Percentiles rank a stretch among this genome's conserved stretches.
phyloP scores from a whole-genome alignment of 2,329 filamentous ascomycete species.

The Sporothrix schenckii region DNA sequence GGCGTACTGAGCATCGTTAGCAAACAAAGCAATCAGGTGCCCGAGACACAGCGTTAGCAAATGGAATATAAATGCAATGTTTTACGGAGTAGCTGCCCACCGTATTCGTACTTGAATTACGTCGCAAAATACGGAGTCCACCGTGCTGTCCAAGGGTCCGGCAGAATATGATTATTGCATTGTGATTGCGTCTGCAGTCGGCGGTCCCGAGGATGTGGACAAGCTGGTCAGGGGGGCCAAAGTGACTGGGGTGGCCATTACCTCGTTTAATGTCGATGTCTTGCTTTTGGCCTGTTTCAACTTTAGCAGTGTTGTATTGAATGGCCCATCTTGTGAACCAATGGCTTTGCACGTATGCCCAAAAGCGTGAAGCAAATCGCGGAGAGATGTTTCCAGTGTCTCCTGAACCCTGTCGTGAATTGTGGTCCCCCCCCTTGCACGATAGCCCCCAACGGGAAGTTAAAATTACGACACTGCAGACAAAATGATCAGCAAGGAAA shows the following conservation, averaged over 20 bases:
- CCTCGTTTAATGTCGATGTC: background rate
- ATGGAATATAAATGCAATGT: background rate
- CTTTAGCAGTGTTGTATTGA: conserved; percentile 1
- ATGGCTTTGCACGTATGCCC: background rate
- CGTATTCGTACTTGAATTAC: background rate
- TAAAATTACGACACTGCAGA: conserved; percentile 31
- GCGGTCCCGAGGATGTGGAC: conserved; percentile 2
- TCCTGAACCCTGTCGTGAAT: conserved; percentile 1
- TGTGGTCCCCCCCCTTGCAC: conserved; percentile 4
- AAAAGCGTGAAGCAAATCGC: background rate
- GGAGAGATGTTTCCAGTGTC: background rate
- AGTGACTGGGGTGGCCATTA: background rate
- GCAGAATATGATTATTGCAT: background rate
- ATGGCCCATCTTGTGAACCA: background rate
- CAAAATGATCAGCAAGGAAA: conserved; percentile 23
- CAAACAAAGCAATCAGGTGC: background rate
- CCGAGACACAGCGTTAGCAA: background rate
- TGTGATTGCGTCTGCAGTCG: background rate
- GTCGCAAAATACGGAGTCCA: background rate
- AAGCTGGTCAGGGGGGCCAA: background rate
- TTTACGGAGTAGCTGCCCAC: background rate
- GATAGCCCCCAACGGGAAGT: conserved; percentile 22
- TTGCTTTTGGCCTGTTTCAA: conserved; percentile 9
- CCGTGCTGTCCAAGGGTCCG: background rate
- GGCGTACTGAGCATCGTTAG: background rate